Evolutionary conservation across 2,329 filamentous ascomycete genomes (phyloP).

Genomic region (Alternaria ethzedia): DNA sequence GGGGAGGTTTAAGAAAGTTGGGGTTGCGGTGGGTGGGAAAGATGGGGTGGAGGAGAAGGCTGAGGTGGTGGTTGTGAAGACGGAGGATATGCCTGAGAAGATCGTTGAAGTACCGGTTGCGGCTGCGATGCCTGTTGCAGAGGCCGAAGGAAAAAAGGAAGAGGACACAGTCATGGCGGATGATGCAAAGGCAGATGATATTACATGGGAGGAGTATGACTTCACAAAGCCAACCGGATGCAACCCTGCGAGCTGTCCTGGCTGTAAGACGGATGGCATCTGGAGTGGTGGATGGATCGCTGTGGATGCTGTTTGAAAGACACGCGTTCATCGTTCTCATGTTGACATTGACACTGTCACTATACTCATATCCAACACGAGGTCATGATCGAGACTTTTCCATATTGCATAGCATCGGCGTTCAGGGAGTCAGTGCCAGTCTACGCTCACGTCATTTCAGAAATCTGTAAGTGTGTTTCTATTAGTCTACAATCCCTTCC

Average conservation of each 20-base stretch:
- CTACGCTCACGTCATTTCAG: background rate
- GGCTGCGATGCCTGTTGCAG: background rate
- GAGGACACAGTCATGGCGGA: slow-evolving; percentile 32
- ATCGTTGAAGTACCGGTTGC: slow-evolving; percentile 27
- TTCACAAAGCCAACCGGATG: slow-evolving; percentile 60
- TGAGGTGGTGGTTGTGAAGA: slow-evolving; percentile 23
- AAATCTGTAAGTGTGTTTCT: background rate
- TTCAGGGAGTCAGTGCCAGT: background rate
- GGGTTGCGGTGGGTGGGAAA: slow-evolving; percentile 45
- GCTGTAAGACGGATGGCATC: slow-evolving; percentile 32
- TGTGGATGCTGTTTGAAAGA: slow-evolving; percentile 5
- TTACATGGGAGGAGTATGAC: slow-evolving; percentile 58
- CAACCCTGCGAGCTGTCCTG: slow-evolving; percentile 32
- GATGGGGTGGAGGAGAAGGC: background rate
- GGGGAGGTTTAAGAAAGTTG: slow-evolving; percentile 74
- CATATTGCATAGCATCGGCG: background rate
- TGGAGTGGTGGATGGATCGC: slow-evolving; percentile 59
- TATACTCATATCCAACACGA: background rate
- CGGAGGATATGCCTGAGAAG: slow-evolving; percentile 42
- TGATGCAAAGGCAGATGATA: slow-evolving; percentile 26
- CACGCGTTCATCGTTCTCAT: background rate
- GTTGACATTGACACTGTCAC: background rate
- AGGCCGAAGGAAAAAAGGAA: slow-evolving; percentile 14
- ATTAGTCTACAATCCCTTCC: background rate
- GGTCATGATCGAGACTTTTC: no score